These are phyloP conservation scores for Anaeromyces robustus DNA, from an alignment of 192 early-diverging fungal genomes.

Conservation along the genomic window DNA sequence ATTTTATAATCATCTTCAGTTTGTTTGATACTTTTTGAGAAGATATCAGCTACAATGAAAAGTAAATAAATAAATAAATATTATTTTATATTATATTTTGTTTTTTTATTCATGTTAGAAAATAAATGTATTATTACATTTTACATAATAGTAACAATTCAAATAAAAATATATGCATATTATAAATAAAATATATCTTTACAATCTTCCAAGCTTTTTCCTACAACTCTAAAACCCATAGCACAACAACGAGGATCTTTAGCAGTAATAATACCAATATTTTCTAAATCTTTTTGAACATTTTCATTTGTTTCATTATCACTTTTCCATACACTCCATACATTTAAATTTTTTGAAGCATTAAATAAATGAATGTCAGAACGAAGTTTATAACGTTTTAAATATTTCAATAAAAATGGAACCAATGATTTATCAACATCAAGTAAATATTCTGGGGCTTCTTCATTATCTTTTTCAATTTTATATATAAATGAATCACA, in stretches of 20 bases:
- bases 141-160: slow-evolving; percentile 4
- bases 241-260: slow-evolving; percentile 32
- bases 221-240: slow-evolving; percentile 41
- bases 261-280: slow-evolving; percentile 14
- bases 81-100: background rate
- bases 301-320: slow-evolving; percentile 10
- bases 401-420: slow-evolving; percentile 22
- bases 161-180: background rate
- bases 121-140: background rate
- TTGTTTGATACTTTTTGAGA: slow-evolving; percentile 32
- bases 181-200: background rate
- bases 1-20: slow-evolving; percentile 44
- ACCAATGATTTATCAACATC: background rate
- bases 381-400: slow-evolving; percentile 65
- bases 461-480: too few relatives aligned
- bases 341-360: slow-evolving; percentile 35
- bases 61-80: background rate
- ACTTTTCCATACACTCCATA: slow-evolving; percentile 65
- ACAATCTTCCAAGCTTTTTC: background rate
- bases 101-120: background rate
- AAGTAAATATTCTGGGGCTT: background rate
- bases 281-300: slow-evolving; percentile 6
- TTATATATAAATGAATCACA: too few relatives aligned
- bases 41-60: slow-evolving; percentile 16
- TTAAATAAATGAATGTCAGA: slow-evolving; percentile 56